Conservation (phyloP, 2,329 filamentous ascomycete genomes). For the Fusarium musae region DNA sequence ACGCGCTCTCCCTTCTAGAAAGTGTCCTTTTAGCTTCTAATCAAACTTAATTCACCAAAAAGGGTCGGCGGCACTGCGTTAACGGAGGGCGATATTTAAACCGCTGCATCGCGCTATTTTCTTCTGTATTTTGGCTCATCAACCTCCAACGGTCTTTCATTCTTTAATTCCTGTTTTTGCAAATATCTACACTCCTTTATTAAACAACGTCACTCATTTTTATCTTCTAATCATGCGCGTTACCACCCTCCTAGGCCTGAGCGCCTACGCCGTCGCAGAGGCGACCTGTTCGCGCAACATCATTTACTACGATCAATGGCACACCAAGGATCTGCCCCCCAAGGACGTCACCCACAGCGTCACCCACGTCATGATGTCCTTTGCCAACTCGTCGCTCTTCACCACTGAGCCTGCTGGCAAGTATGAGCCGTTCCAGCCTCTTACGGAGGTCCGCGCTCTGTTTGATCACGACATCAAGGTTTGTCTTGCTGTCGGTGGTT, state of each 20-base stretch:
- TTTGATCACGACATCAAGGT: constrained; percentile 66
- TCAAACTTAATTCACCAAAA: constrained; percentile 11
- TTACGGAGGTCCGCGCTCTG: constrained; percentile 61
- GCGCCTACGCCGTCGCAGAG: not conserved
- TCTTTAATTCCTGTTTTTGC: not conserved
- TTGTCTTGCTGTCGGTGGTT: constrained; percentile 73
- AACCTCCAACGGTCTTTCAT: not conserved
- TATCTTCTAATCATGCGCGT: constrained; percentile 1
- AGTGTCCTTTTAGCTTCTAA: not conserved
- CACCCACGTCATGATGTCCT: constrained; percentile 66
- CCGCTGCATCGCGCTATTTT: not conserved
- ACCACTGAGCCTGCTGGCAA: constrained; percentile 50
- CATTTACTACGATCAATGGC: constrained; percentile 62
- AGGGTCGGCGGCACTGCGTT: not conserved
- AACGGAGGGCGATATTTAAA: not conserved
- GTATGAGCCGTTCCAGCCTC: constrained; percentile 64
- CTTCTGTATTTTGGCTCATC: not conserved
- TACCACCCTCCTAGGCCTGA: not conserved
- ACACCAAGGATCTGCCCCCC: constrained; percentile 51
- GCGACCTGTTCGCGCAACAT: constrained; percentile 44
- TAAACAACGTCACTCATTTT: constrained; percentile 1
- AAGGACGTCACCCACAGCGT: constrained; percentile 56
- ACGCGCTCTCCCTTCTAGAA: not conserved
- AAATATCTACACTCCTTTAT: not conserved
- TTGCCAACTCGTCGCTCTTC: constrained; percentile 63